These are phyloP conservation scores for Cucurbita argyrosperma DNA, from an alignment of 306 rosid genomes.

Conservation along the genomic window DNA sequence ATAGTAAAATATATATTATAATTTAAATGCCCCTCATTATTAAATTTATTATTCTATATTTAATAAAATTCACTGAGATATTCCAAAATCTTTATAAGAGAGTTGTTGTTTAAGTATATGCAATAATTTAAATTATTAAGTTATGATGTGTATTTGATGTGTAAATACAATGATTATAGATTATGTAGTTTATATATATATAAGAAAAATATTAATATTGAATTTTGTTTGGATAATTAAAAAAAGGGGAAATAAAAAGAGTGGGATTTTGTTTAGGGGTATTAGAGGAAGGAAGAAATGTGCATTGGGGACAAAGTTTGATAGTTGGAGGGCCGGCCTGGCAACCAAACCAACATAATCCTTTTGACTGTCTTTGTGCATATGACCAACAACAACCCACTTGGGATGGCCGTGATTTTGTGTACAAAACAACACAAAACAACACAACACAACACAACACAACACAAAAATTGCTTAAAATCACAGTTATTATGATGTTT, in stretches of 20 bases:
- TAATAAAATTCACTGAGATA: not conserved
- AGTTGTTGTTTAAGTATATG: not conserved
- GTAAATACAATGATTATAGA: not conserved
- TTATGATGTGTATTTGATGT: not conserved
- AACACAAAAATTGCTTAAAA: not conserved
- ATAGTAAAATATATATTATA: not conserved
- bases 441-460: not conserved
- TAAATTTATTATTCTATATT: not conserved
- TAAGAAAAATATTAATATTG: not conserved
- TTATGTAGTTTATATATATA: not conserved
- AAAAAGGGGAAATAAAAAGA: not conserved
- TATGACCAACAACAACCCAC: slow-evolving; percentile 8
- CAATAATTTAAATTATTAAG: not conserved
- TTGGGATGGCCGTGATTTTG: not conserved
- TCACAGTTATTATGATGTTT: not conserved
- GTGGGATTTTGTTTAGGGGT: not conserved
- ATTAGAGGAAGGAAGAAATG: not conserved
- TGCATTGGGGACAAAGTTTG: slow-evolving; percentile 5
- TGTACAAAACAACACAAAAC: not conserved
- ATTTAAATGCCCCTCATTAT: not conserved
- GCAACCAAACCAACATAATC: not conserved
- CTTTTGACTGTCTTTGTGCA: not conserved
- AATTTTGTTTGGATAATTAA: not conserved
- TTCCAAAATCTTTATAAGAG: not conserved
- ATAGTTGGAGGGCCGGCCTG: not conserved